These are phyloP conservation scores for Neonothopanus nambi DNA, from an alignment of 1,284 basidiomycete species.

Conservation along the genomic window DNA sequence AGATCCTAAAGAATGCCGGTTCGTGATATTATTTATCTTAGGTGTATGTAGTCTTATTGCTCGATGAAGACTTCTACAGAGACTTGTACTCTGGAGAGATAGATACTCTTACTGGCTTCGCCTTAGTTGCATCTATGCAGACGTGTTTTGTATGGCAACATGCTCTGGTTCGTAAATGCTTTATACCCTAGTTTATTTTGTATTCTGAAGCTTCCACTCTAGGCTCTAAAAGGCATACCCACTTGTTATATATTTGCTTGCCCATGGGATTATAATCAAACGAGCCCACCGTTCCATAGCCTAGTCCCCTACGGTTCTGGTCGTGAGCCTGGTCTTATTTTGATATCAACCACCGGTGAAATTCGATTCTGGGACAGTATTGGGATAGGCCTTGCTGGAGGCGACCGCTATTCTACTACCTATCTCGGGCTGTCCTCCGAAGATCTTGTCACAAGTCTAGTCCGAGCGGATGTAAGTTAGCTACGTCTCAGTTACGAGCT, in stretches of 20 bases:
- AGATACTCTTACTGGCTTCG: slow-evolving; percentile 70
- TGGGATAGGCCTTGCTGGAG: slow-evolving; percentile 79
- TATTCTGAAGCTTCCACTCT: slow-evolving; percentile 3
- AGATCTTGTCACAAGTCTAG: slow-evolving; percentile 65
- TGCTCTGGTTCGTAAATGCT: slow-evolving; percentile 49
- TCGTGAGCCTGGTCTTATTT: slow-evolving; percentile 76
- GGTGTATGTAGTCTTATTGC: slow-evolving; percentile 14
- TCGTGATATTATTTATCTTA: slow-evolving; percentile 21
- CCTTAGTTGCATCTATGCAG: slow-evolving; percentile 65
- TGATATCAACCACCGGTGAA: slow-evolving; percentile 63
- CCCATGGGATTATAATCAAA: slow-evolving; percentile 46
- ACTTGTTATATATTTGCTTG: slow-evolving; percentile 84
- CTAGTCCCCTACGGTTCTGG: slow-evolving; percentile 69
- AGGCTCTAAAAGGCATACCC: slow-evolving; percentile 65
- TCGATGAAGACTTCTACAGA: slow-evolving; percentile 58
- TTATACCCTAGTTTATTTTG: background rate
- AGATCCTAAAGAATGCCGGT: slow-evolving; percentile 69
- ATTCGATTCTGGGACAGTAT: slow-evolving; percentile 81
- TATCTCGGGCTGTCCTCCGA: slow-evolving; percentile 52
- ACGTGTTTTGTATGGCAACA: slow-evolving; percentile 86
- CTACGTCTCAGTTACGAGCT: background rate
- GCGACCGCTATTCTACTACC: slow-evolving; percentile 59
- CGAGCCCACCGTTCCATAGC: slow-evolving; percentile 60
- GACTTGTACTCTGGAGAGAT: slow-evolving; percentile 71
- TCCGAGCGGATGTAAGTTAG: slow-evolving; percentile 60